Evolutionary conservation across 805 yeast genomes (phyloP), one percentile per base, ranked within the genome.

Genomic region (Candida morakotiae): DNA sequence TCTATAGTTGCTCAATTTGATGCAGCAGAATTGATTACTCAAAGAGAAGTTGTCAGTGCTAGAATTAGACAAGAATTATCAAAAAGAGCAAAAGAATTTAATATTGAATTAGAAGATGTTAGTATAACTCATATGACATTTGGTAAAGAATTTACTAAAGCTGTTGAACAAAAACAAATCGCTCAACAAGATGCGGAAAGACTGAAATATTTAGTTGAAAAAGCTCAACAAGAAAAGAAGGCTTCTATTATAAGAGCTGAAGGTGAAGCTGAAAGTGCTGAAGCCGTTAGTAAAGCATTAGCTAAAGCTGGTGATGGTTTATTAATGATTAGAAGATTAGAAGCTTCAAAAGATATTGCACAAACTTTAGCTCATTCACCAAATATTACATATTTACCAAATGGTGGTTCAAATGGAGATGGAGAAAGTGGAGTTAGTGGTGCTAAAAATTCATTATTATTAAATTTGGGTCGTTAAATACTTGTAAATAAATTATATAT

Each of bases 121-220:
- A 86, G 96, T 18, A 93, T 93, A 49, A 93, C 98, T 11, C 98
- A 93, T 65, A 82, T 93, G 87, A 87, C 97, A 0, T 93, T 93
- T 61, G 98, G 98, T 37, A 77, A 75, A 47, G 98, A 93, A 58
- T 93, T 93, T 71, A 93, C 98, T 38, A 89, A 86, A 64, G 98
- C 98, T 23, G 98, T 93, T 42, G 98, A 93, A 68, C 95, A 87
- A 68, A 93, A 93, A 62, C 98, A 93, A 67, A 94, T 93, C 65
- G 98, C 98, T 22, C 98, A 93, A 69, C 98, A 93, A 67, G 98
- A 93, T 58, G 98, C 98, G 17, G 98, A 93, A 70, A 77, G 98
- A 49, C 96, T 98, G 41, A 84, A 83, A 55, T 93, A 79, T 57
- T 71, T 87, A 37, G 97, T 93, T 39, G 97, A 89, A 57, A 84